Conservation (phyloP, 306 rosid genomes). For the Alnus glutinosa region DNA sequence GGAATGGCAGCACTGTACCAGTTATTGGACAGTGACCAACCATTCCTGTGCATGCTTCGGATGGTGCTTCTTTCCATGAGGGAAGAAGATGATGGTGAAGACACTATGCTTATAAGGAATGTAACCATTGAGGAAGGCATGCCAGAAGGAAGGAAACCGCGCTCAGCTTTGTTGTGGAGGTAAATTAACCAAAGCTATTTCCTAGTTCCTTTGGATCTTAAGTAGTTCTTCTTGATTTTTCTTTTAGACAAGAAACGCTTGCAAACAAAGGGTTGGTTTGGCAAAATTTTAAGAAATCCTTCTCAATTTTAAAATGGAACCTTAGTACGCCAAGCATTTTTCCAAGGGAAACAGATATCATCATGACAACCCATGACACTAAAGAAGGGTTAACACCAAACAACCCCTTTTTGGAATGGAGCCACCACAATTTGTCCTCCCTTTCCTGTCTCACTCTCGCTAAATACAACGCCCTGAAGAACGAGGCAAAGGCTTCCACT, state of each 20-base stretch:
- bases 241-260: neutral
- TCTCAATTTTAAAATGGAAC: too few species aligned
- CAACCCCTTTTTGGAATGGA: too few species aligned
- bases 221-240: neutral
- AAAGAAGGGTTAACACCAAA: too few species aligned
- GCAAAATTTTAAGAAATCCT: too few species aligned
- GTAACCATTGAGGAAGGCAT: slow-evolving; percentile 47
- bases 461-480: too few species aligned
- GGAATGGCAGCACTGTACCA: slow-evolving; percentile 93
- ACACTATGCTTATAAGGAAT: slow-evolving; percentile 52
- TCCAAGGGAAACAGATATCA: too few species aligned
- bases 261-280: neutral
- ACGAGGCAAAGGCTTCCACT: too few species aligned
- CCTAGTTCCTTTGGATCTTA: neutral
- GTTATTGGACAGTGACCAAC: slow-evolving; percentile 97
- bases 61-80: slow-evolving; percentile 97
- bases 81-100: slow-evolving; percentile 85
- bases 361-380: too few species aligned
- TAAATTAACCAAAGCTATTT: slow-evolving; percentile 31
- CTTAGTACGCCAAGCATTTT: too few species aligned
- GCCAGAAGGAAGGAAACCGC: slow-evolving; percentile 70
- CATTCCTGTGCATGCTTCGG: slow-evolving; percentile 96
- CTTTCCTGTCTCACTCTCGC: too few species aligned
- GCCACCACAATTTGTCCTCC: too few species aligned
- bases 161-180: slow-evolving; percentile 91